Evolutionary conservation across 495 filamentous ascomycete species (phyloP), one percentile per base, ranked within the genome.

Genomic region (Aspergillus affinis): DNA sequence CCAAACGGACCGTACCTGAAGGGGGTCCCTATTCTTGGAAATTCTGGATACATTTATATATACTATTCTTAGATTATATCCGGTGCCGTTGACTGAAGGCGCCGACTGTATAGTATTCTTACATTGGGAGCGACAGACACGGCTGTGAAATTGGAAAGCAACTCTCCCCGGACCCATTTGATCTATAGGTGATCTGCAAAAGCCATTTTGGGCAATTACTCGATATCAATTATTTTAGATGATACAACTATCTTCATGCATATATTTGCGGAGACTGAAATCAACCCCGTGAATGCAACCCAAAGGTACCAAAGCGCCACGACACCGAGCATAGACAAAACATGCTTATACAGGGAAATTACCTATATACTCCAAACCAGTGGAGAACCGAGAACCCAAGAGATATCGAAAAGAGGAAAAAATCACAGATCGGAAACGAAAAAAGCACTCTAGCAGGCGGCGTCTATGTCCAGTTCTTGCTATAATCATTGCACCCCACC

Each of bases 401-500:
- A 20, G 21, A 49, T 29, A 15, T 18, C 32, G 13, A 18, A 55
- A 55, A 21, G 29, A 23, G 36, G 48, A 12, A 19, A 21, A 51
- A 27, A 15, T 9, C 36, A 32, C 30, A 27, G 29, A 23, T 56
- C 21, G 23, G 23, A 26, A 26, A 26, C 23, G 23, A 56, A n/a
- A 50, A 41, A 15, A 29, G n/a, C 36, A 53, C 1, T 48, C 1
- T 20, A 0, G 12, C 20, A 47, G 49, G 3, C 29, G 29, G 17
- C 6, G 13, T 17, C 10, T 17, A n/a, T 30, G 19, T 44, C 36
- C 58, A 57, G 15, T 63, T 50, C 49, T 66, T 61, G 10, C 54
- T 27, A 45, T 76, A 66, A n/a, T 70, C 58, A 18, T 59, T 56
- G 58, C 76, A 78, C 9, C 66, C 62, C 4, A 77, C 75, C 48